Conservation (phyloP, 2,329 filamentous ascomycete species). For the Colletotrichum brevisporum region DNA sequence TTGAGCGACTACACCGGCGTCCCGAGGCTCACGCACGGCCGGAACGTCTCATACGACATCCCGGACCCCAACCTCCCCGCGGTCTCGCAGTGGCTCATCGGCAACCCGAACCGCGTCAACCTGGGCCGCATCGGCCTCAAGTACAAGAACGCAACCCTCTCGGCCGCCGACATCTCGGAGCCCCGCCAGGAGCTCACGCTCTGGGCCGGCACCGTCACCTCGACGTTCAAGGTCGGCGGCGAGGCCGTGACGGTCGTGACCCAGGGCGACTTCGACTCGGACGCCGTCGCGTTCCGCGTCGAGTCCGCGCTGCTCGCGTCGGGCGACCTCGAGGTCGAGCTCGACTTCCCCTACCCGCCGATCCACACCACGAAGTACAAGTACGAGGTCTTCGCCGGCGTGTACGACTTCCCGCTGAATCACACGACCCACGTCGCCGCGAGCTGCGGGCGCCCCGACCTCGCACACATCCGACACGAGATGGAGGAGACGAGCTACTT, state of each 20-base stretch:
- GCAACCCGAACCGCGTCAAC: slow-evolving; percentile 62
- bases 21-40: slow-evolving; percentile 51
- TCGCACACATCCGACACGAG: slow-evolving; percentile 54
- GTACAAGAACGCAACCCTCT: slow-evolving; percentile 50
- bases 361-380: slow-evolving; percentile 57
- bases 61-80: slow-evolving; percentile 52
- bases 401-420: slow-evolving; percentile 55
- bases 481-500: slow-evolving; percentile 55
- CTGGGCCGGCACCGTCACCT: slow-evolving; percentile 56
- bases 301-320: slow-evolving; percentile 52
- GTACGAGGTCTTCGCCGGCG: slow-evolving; percentile 59
- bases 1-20: slow-evolving; percentile 52
- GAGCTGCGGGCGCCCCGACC: slow-evolving; percentile 25
- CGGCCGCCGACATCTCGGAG: slow-evolving; percentile 46
- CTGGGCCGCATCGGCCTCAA: slow-evolving; percentile 58
- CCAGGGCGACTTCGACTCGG: slow-evolving; percentile 54
- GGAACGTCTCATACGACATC: slow-evolving; percentile 55
- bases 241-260: slow-evolving; percentile 52
- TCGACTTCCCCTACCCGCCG: slow-evolving; percentile 60
- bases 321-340: slow-evolving; percentile 52
- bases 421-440: slow-evolving; percentile 52
- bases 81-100: slow-evolving; percentile 66
- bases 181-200: slow-evolving; percentile 53
- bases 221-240: slow-evolving; percentile 51
- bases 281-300: slow-evolving; percentile 54